Percentiles rank a stretch among this genome's conserved stretches.
These are phyloP conservation scores for Exobasidium cylindrosporum DNA, from an alignment of 1,284 basidiomycete species.

Conservation along the genomic window DNA sequence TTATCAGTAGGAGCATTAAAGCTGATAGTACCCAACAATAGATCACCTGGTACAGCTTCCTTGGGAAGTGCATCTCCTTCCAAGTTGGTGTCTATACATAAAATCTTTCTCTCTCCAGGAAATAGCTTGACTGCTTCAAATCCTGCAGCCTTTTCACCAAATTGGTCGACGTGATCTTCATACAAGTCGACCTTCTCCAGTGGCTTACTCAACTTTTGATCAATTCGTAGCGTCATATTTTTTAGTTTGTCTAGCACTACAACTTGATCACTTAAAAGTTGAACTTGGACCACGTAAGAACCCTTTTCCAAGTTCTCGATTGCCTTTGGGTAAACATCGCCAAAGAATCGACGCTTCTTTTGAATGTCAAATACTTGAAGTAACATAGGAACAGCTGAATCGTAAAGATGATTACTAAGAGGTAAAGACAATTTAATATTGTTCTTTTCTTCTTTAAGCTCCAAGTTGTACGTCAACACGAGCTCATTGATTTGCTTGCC, in stretches of 20 bases:
- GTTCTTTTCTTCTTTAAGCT: slow-evolving; percentile 43
- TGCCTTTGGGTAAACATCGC: slow-evolving; percentile 55
- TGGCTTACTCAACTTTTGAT: slow-evolving; percentile 50
- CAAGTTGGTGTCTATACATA: slow-evolving; percentile 48
- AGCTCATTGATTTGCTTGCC: slow-evolving; percentile 52
- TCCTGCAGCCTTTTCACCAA: slow-evolving; percentile 36
- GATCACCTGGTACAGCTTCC: slow-evolving; percentile 50
- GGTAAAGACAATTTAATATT: slow-evolving; percentile 45
- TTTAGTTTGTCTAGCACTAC: slow-evolving; percentile 49
- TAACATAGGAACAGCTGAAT: slow-evolving; percentile 50
- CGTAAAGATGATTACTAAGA: slow-evolving; percentile 52
- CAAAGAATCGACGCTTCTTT: slow-evolving; percentile 48
- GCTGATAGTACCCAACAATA: slow-evolving; percentile 49
- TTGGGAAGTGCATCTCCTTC: slow-evolving; percentile 51
- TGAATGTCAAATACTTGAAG: slow-evolving; percentile 49
- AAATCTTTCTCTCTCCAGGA: slow-evolving; percentile 46
- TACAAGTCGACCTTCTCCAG: slow-evolving; percentile 46
- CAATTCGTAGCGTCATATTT: slow-evolving; percentile 45
- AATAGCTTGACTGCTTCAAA: slow-evolving; percentile 48
- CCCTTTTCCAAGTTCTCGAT: slow-evolving; percentile 48
- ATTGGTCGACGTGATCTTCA: slow-evolving; percentile 51
- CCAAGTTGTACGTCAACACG: slow-evolving; percentile 51
- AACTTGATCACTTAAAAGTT: slow-evolving; percentile 44
- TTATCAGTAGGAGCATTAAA: slow-evolving; percentile 20
- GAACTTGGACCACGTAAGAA: slow-evolving; percentile 51